Evolutionary conservation across 768 basidiomycete species (phyloP), one percentile per base, ranked within the genome.

Genomic region (Lentinula lateritia): DNA sequence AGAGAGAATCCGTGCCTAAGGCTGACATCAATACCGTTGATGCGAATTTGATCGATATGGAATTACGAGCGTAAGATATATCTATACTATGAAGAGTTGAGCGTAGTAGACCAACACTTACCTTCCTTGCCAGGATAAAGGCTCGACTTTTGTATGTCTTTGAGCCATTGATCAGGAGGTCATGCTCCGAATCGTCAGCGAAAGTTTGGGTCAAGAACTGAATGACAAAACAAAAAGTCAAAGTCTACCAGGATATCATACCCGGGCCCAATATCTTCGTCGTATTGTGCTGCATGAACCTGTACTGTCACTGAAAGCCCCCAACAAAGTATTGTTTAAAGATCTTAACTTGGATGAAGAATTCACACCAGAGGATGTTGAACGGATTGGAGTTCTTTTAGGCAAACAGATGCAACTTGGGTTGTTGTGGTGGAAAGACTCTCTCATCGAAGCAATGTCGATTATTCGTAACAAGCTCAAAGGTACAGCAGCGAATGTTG

Each of bases 341-440:
- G 73, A 75, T 52, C 55, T 75, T n/a, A 41, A 74, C 20, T 63
- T 74, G 43, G 67, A 69, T 34, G 67, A 75, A 3, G 68, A 73
- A 35, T 73, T 75, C 50, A 63, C 67, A 0, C 34, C 63, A 0
- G 70, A 70, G 5, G 72, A 75, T 46, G 10, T 64, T 7, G 2
- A 20, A 32, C 62, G 39, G 54, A 66, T 71, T 42, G 0, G 58
- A 1, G 20, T 55, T 0, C 20, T 66, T 16, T 66, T 65, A 16
- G 4, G 16, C 6, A 6, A 28, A 2, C 60, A 48, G 2, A 2
- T 71, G 20, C 64, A 2, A 5, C 61, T 66, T 50, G 66, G 69
- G 35, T 46, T 72, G 3, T 58, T 41, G 16, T 70, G 70, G 72
- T 60, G 70, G 32, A 72, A 73, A 54, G 70, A 73, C 23, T 63